Conservation (phyloP, 768 basidiomycete genomes). For the Tremella mesenterica region DNA sequence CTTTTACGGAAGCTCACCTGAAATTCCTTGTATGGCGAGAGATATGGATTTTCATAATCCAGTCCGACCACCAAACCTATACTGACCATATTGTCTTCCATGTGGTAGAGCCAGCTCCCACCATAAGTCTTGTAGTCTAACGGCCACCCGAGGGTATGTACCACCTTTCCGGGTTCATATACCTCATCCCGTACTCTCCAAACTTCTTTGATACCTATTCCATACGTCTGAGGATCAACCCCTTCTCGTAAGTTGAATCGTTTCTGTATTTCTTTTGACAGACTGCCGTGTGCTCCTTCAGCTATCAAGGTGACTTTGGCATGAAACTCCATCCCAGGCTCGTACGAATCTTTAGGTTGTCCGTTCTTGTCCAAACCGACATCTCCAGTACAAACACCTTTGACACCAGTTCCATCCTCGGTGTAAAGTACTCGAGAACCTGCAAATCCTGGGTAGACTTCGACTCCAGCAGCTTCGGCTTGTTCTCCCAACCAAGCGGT, state of each 20-base stretch:
- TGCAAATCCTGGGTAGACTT: slow-evolving; percentile 94
- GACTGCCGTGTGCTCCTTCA: slow-evolving; percentile 87
- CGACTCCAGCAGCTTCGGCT: slow-evolving; percentile 76
- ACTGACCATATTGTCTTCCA: slow-evolving; percentile 81
- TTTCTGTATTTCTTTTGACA: slow-evolving; percentile 68
- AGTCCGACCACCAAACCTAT: slow-evolving; percentile 85
- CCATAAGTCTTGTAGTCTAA: slow-evolving; percentile 75
- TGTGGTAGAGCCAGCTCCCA: slow-evolving; percentile 91
- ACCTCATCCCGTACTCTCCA: slow-evolving; percentile 69
- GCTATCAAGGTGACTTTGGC: slow-evolving; percentile 85
- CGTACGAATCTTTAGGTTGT: slow-evolving; percentile 73
- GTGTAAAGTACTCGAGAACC: slow-evolving; percentile 74
- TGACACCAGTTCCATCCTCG: slow-evolving; percentile 56
- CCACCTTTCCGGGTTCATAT: slow-evolving; percentile 69
- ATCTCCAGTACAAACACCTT: slow-evolving; percentile 84
- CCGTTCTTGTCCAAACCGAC: slow-evolving; percentile 75
- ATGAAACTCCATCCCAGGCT: slow-evolving; percentile 92
- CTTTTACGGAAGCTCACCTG: slow-evolving; percentile 54
- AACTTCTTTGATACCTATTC: slow-evolving; percentile 91
- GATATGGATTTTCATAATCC: slow-evolving; percentile 88
- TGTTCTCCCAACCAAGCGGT: slow-evolving; percentile 80
- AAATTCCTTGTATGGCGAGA: slow-evolving; percentile 84
- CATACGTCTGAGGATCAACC: slow-evolving; percentile 88
- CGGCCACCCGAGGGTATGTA: slow-evolving; percentile 93
- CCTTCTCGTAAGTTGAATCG: slow-evolving; percentile 63